These are phyloP conservation scores for Ophidiomyces ophidiicola DNA, from an alignment of 2,329 filamentous ascomycete species.

Conservation along the genomic window DNA sequence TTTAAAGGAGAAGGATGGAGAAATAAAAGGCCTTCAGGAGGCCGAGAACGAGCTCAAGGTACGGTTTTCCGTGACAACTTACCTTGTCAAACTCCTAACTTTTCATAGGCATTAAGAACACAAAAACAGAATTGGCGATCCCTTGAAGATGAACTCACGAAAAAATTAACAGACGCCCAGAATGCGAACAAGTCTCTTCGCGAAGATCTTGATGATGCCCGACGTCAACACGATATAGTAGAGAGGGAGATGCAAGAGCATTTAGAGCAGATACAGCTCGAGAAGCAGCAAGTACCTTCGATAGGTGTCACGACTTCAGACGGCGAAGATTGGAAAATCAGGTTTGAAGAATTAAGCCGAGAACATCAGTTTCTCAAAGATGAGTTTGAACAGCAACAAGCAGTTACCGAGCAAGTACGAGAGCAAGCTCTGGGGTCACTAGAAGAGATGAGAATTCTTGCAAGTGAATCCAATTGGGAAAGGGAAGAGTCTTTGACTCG, in stretches of 20 bases:
- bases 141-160: constrained; percentile 55
- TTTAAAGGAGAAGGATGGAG: constrained; percentile 58
- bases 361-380: constrained; percentile 56
- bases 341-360: constrained; percentile 44
- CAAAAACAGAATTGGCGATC: constrained; percentile 57
- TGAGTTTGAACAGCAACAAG: constrained; percentile 60
- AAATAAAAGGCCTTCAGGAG: constrained; percentile 50
- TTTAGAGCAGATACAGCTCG: constrained; percentile 34
- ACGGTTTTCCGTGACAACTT: no score
- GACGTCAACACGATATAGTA: constrained; percentile 53
- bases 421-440: constrained; percentile 72
- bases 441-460: constrained; percentile 74
- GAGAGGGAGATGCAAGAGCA: constrained; percentile 53
- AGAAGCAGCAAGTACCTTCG: constrained; percentile 11
- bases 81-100: constrained; percentile 9
- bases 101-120: constrained; percentile 36
- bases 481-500: constrained; percentile 66
- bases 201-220: constrained; percentile 62
- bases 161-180: constrained; percentile 60
- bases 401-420: constrained; percentile 75
- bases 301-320: constrained; percentile 14
- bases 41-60: constrained; percentile 43
- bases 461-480: constrained; percentile 66
- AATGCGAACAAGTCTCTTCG: constrained; percentile 68
- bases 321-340: constrained; percentile 48